Evolutionary conservation across 2,329 filamentous ascomycete genomes (phyloP), one percentile per base, ranked within the genome.

Genomic region (Xylariaceae sp.): DNA sequence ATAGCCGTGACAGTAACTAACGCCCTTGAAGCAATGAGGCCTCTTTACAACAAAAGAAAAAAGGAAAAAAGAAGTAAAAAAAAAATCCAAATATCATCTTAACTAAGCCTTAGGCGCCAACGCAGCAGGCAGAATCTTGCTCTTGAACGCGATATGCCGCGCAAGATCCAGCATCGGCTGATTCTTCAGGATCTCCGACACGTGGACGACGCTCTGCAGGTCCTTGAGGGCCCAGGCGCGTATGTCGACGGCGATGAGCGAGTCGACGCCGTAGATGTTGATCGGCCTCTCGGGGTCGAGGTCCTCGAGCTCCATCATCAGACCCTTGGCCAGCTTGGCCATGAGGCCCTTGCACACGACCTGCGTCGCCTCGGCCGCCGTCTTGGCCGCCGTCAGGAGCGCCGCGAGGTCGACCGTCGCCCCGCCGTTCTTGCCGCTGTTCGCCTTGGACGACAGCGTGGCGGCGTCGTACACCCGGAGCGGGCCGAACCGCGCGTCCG

Each of bases 241-340:
- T 33, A 55, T 54, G 24, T 56, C 51, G 21, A 56, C 52, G 9
- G 53, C 52, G 30, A 55, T 52, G 26, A 55, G 51, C 19, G 50
- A 53, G 40, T 56, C 53, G 16, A 56, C 51, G 16, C 52, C 53
- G 32, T 54, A 55, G n/a, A 40, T 50, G 38, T 54, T 54, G 40
- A 55, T 51, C 5, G 52, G 52, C 14, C 51, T 47, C 13, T 46
- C 33, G 29, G 48, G 51, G 42, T 56, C 54, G 24, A 57, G 47
- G 14, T 57, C 55, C 34, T 56, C 53, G 17, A 58, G 47, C 37
- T 58, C 53, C 54, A 54, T 56, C 52, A 56, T 57, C 39, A 56
- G 46, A 34, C 50, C 50, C 46, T 53, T 56, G 30, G 52, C 51
- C 9, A 57, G 48, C 50, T 54, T 56, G 16, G 36, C 44, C 52